phyloP scores from a whole-genome alignment of 2,329 filamentous ascomycete species.

The Cladosporium oxysporum region DNA sequence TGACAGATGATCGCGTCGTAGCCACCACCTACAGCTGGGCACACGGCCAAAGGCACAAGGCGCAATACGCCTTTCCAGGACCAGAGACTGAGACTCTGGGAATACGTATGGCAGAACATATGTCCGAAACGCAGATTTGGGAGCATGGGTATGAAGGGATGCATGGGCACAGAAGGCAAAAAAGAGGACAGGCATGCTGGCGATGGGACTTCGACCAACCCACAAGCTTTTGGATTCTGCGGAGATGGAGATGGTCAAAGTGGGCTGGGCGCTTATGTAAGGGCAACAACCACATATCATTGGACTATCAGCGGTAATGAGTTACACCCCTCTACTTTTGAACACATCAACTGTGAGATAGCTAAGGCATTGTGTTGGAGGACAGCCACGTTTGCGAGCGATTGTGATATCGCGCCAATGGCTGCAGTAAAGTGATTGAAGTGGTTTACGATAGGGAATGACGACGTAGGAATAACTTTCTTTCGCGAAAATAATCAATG shows the following conservation, averaged over 20 bases:
- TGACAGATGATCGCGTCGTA: background rate
- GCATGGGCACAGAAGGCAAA: background rate
- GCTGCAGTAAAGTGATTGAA: background rate
- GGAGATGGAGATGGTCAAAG: background rate
- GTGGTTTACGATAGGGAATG: background rate
- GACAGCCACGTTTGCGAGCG: background rate
- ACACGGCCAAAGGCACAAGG: background rate
- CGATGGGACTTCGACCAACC: background rate
- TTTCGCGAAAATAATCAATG: background rate
- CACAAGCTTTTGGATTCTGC: background rate
- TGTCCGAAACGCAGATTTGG: background rate
- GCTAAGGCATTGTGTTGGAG: background rate
- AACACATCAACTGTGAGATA: rapidly evolving
- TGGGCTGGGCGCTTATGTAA: slow-evolving; percentile 16
- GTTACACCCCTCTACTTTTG: background rate
- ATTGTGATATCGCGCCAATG: background rate
- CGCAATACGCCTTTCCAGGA: background rate
- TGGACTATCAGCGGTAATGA: background rate
- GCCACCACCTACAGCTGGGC: background rate
- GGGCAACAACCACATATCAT: background rate
- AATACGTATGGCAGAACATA: background rate
- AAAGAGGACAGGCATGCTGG: background rate
- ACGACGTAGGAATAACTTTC: background rate
- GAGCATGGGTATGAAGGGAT: background rate
- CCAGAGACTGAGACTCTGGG: background rate